Percentiles rank a stretch among this genome's conserved stretches.
Evolutionary conservation across 495 filamentous ascomycete species (phyloP).

Genomic region (Daldinia vernicosa): DNA sequence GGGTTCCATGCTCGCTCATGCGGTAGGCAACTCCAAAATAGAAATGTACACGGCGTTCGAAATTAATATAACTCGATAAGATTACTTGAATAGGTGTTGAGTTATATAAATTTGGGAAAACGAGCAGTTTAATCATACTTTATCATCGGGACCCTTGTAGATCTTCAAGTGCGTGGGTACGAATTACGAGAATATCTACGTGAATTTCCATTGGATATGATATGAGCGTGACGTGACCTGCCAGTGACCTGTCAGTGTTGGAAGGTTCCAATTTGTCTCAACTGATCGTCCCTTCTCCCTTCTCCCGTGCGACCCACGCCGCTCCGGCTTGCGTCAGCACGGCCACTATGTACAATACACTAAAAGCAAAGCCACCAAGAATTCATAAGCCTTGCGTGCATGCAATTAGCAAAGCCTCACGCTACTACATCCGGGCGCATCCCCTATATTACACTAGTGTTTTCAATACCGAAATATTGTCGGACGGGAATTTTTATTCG

Average conservation of each 20-base stretch:
- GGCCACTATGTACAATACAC: neutral
- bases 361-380: neutral
- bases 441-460: neutral
- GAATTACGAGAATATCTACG: conserved; percentile 11
- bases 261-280: neutral
- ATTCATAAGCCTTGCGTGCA: conserved; percentile 3
- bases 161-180: conserved; percentile 21
- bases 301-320: conserved; percentile 26
- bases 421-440: neutral
- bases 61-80: neutral
- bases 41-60: neutral
- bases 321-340: conserved; percentile 32
- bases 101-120: neutral
- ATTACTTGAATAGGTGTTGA: neutral
- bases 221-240: conserved; percentile 10
- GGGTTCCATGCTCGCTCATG: conserved; percentile 30
- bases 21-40: neutral
- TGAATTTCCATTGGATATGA: conserved; percentile 25
- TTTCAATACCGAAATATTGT: neutral
- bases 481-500: neutral
- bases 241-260: conserved; percentile 4
- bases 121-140: neutral
- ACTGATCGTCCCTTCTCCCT: conserved; percentile 4
- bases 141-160: conserved; percentile 8
- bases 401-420: conserved; percentile 1